These are phyloP conservation scores for Paraphoma chrysanthemicola DNA, from an alignment of 2,329 filamentous ascomycete genomes.

Conservation along the genomic window DNA sequence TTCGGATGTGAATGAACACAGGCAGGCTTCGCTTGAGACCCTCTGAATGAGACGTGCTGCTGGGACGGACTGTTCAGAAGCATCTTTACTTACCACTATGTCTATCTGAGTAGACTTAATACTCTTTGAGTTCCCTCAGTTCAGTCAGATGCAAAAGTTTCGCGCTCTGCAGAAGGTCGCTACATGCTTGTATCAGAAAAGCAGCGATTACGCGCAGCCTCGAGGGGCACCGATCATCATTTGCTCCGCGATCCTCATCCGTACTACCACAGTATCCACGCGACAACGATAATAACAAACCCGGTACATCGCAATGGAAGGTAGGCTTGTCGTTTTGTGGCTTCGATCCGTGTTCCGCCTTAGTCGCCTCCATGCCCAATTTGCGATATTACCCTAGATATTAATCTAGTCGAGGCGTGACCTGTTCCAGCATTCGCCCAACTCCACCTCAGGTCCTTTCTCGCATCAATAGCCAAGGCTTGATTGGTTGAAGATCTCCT, in stretches of 20 bases:
- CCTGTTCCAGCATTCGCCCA: constrained; percentile 21
- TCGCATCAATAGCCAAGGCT: not conserved
- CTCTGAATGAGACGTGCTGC: too few species aligned
- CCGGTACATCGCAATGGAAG: not conserved
- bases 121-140: too few species aligned
- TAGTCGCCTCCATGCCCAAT: constrained; percentile 22
- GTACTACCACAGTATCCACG: not conserved
- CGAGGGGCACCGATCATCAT: not conserved
- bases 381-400: constrained; percentile 39
- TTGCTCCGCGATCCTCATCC: not conserved
- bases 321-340: constrained; percentile 14
- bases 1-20: not conserved
- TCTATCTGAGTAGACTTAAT: too few species aligned
- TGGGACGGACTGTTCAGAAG: too few species aligned
- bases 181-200: too few species aligned
- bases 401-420: constrained; percentile 38
- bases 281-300: not conserved
- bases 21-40: too few species aligned
- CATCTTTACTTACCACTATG: too few species aligned
- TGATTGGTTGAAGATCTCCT: constrained; percentile 10
- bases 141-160: too few species aligned
- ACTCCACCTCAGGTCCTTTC: not conserved
- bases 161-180: too few species aligned
- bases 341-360: constrained; percentile 14
- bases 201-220: too few species aligned